Evolutionary conservation across 345 rosid genomes (phyloP).

Genomic region (rapeseed (Brassica napus)): DNA sequence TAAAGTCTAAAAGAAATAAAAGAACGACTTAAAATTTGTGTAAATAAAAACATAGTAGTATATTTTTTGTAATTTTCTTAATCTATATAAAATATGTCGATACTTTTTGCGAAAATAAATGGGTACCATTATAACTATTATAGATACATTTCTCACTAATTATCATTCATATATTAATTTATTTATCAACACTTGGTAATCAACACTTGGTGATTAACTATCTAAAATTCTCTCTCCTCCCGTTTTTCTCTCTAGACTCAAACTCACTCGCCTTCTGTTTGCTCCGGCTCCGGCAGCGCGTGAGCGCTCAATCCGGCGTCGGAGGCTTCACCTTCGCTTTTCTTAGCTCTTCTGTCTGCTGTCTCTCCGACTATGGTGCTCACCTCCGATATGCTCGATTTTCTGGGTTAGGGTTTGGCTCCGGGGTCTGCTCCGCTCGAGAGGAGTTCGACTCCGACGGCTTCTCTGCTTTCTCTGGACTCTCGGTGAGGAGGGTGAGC

Average conservation of each 20-base stretch:
- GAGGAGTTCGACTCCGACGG: background rate
- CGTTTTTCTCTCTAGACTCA: background rate
- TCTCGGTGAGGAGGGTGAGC: background rate
- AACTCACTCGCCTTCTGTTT: no score
- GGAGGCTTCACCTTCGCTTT: background rate
- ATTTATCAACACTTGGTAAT: background rate
- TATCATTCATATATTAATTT: background rate
- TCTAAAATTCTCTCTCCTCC: no score
- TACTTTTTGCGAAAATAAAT: no score
- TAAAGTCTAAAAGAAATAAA: no score
- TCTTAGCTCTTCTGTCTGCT: background rate
- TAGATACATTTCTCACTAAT: background rate
- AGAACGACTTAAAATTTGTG: no score
- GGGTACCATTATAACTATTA: background rate
- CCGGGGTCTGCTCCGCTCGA: background rate
- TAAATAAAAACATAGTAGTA: no score
- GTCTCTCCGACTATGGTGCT: background rate
- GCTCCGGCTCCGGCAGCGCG: background rate
- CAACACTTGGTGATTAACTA: background rate
- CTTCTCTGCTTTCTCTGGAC: no score
- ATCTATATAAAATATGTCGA: no score
- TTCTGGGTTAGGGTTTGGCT: background rate
- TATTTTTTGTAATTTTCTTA: no score
- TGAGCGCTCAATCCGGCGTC: background rate
- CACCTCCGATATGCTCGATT: background rate